Evolutionary conservation across 768 basidiomycete genomes (phyloP), one percentile per base, ranked within the genome.

Genomic region (Fomitopsis serialis): DNA sequence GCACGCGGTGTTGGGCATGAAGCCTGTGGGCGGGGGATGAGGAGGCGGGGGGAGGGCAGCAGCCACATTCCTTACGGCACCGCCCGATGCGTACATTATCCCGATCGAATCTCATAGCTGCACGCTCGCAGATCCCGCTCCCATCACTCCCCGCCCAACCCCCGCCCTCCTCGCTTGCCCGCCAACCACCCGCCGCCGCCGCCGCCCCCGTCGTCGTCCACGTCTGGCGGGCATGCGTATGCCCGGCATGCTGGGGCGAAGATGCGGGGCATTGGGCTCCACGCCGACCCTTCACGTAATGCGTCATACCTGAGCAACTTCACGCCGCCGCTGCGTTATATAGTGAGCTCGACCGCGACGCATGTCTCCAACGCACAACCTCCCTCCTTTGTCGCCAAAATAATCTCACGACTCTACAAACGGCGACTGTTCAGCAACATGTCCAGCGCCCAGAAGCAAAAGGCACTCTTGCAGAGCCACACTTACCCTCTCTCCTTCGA

Each of bases 41-140:
- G 45, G 59, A 48, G 32, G 55, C 29, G 32, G 15, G 50, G 47
- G 45, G 54, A 50, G 50, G 55, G 60, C 58, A 61, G 62, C 61
- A 61, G 57, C 58, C 62, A 58, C 58, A 60, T 58, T 40, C 19
- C 37, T 65, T 65, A 61, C 61, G 57, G 61, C 60, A 57, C 29
- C 49, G 55, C 61, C 56, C 56, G 53, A 54, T 29, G 32, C 21
- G 37, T 47, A 50, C 56, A 40, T n/a, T 22, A 34, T 36, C 60
- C 60, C 60, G 65, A 66, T 66, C 24, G 15, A 56, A 66, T 66
- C 65, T 66, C 53, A 49, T 64, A 64, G 61, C 63, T 58, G 61
- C 60, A 63, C 50, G 56, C 61, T 61, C 57, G 54, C 54, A 55
- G 21, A 27, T 45, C 22, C 44, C 22, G 22, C 44, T 27, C 22